Conservation (phyloP, 345 rosid genomes). For the Reutealis trisperma region DNA sequence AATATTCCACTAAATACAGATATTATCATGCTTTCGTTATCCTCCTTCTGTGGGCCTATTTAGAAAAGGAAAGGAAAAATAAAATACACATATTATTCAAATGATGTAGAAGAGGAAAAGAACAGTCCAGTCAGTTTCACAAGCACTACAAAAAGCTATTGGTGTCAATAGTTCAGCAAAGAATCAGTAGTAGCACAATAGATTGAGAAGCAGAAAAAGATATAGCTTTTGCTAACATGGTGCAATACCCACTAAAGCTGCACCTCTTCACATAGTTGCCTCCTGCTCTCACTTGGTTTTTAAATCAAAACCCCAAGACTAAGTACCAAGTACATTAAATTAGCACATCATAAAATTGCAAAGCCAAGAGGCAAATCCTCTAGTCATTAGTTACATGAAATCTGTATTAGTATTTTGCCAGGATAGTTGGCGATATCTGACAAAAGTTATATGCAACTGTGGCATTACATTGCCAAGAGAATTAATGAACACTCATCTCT, state of each 20-base stretch:
- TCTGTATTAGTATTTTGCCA: neutral
- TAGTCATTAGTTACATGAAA: conserved; percentile 9
- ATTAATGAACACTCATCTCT: conserved; percentile 33
- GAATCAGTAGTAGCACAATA: neutral
- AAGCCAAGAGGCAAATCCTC: neutral
- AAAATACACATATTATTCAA: neutral
- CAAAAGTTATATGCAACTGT: conserved; percentile 21
- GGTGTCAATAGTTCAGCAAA: too few species aligned
- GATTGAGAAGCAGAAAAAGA: neutral
- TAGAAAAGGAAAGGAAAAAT: neutral
- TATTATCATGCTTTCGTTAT: neutral
- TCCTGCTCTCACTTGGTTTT: neutral
- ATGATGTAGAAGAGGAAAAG: neutral
- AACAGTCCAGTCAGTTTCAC: neutral
- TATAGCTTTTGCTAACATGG: neutral
- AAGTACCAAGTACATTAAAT: neutral
- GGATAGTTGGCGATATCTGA: neutral
- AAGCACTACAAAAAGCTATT: neutral
- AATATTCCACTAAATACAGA: neutral
- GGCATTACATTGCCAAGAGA: conserved; percentile 19
- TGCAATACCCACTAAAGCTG: neutral
- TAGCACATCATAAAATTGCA: neutral
- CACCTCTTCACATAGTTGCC: neutral
- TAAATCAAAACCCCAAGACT: neutral
- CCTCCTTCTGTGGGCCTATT: neutral